These are phyloP conservation scores for Moesziomyces sp. DNA, from an alignment of 1,284 basidiomycete species.

Conservation along the genomic window DNA sequence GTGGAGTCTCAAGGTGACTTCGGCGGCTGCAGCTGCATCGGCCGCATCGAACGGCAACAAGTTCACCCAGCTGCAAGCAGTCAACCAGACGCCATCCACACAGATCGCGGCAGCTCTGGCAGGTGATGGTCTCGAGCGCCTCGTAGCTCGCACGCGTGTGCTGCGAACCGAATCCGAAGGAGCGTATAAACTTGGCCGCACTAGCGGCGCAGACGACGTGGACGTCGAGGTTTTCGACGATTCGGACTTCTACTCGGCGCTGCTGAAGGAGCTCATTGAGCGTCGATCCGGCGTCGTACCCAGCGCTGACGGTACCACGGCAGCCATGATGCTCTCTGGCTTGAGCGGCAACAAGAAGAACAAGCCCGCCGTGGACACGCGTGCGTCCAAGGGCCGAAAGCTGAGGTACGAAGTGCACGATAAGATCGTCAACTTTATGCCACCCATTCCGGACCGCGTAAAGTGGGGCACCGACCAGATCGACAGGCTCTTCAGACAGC, in stretches of 20 bases:
- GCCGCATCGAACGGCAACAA: slow-evolving; percentile 37
- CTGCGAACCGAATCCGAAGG: slow-evolving; percentile 41
- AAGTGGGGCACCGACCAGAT: slow-evolving; percentile 59
- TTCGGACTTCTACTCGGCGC: slow-evolving; percentile 61
- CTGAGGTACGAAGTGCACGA: slow-evolving; percentile 64
- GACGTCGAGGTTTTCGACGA: slow-evolving; percentile 64
- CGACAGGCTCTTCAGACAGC: slow-evolving; percentile 56
- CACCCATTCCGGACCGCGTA: slow-evolving; percentile 50
- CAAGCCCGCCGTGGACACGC: slow-evolving; percentile 55
- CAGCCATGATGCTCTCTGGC: slow-evolving; percentile 26
- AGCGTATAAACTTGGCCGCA: slow-evolving; percentile 18
- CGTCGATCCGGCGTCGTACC: slow-evolving; percentile 23
- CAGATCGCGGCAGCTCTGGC: slow-evolving; percentile 58
- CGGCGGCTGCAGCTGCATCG: slow-evolving; percentile 35
- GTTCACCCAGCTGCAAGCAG: slow-evolving; percentile 51
- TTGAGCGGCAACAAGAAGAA: slow-evolving; percentile 41
- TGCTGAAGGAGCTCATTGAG: slow-evolving; percentile 66
- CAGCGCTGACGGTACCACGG: slow-evolving; percentile 12
- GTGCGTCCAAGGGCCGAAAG: slow-evolving; percentile 62
- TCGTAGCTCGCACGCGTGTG: slow-evolving; percentile 58
- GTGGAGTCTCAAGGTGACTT: slow-evolving; percentile 54
- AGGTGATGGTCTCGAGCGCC: slow-evolving; percentile 54
- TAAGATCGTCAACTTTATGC: slow-evolving; percentile 66
- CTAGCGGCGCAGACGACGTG: slow-evolving; percentile 2
- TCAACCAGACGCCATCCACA: slow-evolving; percentile 51